These are phyloP conservation scores for Prunus campanulata DNA, from an alignment of 306 rosid genomes.

Conservation along the genomic window DNA sequence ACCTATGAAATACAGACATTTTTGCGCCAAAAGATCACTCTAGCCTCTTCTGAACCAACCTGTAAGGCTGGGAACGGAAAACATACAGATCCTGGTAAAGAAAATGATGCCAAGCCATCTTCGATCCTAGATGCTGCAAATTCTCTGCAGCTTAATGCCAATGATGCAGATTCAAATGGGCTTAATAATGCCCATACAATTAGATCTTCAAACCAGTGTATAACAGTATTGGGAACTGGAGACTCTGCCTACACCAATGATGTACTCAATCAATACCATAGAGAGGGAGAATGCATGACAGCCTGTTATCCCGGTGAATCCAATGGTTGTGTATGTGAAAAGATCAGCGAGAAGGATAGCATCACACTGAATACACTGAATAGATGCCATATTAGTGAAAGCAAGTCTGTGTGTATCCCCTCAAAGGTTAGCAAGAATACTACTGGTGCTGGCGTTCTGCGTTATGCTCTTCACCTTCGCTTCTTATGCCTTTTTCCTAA, in stretches of 20 bases:
- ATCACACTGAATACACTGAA: too few species aligned
- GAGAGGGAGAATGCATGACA: conserved; percentile 11
- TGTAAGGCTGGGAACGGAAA: conserved; percentile 30
- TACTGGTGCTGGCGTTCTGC: conserved; percentile 41
- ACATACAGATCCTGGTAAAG: conserved; percentile 25
- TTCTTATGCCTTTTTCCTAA: conserved; percentile 56
- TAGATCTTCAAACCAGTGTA: conserved; percentile 1
- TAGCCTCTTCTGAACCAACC: conserved; percentile 41
- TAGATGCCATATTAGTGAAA: conserved; percentile 8
- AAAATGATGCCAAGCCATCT: conserved; percentile 29
- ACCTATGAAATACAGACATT: conserved; percentile 56
- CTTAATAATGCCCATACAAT: background rate
- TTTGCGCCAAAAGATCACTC: conserved; percentile 77
- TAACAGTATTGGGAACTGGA: background rate
- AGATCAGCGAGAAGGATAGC: conserved; percentile 8
- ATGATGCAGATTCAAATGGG: conserved; percentile 5
- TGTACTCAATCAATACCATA: background rate
- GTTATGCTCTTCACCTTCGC: conserved; percentile 75
- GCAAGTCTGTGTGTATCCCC: conserved; percentile 28
- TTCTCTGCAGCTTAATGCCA: background rate
- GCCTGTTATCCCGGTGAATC: conserved; percentile 22
- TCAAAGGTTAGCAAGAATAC: conserved; percentile 29
- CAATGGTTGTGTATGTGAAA: conserved; percentile 18
- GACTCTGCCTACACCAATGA: background rate
- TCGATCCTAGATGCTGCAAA: conserved; percentile 18